These are phyloP conservation scores for Ogataea pini DNA, from an alignment of 805 yeast species.

Conservation along the genomic window DNA sequence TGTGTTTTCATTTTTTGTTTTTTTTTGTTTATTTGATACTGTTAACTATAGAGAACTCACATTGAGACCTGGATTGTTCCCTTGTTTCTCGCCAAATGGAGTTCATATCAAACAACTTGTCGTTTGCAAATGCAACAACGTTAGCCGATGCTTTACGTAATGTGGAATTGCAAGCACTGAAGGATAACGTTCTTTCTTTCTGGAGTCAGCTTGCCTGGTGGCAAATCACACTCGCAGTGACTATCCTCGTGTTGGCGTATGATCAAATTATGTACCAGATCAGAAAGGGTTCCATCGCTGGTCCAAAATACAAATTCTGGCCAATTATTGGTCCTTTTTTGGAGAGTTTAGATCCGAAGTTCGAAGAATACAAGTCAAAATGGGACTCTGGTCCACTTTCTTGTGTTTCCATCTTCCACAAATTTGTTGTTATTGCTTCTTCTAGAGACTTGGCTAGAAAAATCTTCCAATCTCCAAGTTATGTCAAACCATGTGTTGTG, in stretches of 20 bases:
- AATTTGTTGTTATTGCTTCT: constrained; percentile 93
- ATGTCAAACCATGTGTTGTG: constrained; percentile 96
- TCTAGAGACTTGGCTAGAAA: constrained; percentile 87
- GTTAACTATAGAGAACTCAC: background rate
- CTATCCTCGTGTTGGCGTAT: constrained; percentile 53
- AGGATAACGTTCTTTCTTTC: constrained; percentile 4
- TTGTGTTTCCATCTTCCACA: constrained; percentile 97
- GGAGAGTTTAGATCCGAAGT: constrained; percentile 93
- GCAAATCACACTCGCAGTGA: constrained; percentile 48
- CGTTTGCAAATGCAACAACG: constrained; percentile 11
- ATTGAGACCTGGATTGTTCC: no score
- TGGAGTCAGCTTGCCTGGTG: constrained; percentile 48
- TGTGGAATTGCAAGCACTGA: constrained; percentile 9
- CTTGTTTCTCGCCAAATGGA: constrained; percentile 18
- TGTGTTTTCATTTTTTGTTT: background rate
- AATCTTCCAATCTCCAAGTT: constrained; percentile 78
- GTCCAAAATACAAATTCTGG: constrained; percentile 86
- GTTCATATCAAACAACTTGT: constrained; percentile 14
- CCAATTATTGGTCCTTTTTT: constrained; percentile 96
- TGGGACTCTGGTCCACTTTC: constrained; percentile 95
- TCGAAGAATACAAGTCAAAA: constrained; percentile 87
- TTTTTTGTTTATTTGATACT: background rate
- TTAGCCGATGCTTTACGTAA: constrained; percentile 9
- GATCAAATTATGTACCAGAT: constrained; percentile 80
- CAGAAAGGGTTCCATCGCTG: constrained; percentile 86